Conservation (phyloP, 371 early-diverging fungal genomes). For the Massospora cicadina region DNA sequence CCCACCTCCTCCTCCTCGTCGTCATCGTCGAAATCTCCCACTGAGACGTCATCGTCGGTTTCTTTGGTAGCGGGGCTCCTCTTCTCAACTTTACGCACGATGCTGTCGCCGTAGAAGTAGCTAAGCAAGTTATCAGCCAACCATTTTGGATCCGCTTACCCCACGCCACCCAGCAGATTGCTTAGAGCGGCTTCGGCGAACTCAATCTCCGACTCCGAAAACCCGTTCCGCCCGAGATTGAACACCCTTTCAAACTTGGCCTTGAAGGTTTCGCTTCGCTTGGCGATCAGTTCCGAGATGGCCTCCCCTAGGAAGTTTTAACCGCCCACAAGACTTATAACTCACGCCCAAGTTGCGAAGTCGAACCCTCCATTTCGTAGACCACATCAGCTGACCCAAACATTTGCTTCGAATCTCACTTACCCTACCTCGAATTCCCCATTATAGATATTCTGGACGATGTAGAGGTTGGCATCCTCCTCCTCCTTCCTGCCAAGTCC, state of each 20-base stretch:
- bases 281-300: background rate
- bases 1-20: slow-evolving; percentile 30
- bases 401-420: background rate
- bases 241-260: slow-evolving; percentile 57
- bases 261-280: slow-evolving; percentile 28
- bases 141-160: slow-evolving; percentile 25
- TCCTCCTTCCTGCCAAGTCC: slow-evolving; percentile 19
- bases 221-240: slow-evolving; percentile 43
- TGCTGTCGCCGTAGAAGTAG: slow-evolving; percentile 34
- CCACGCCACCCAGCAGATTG: slow-evolving; percentile 82
- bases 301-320: background rate
- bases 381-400: background rate
- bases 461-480: slow-evolving; percentile 27
- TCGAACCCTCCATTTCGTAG: background rate
- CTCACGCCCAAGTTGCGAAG: background rate
- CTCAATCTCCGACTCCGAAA: slow-evolving; percentile 28
- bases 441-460: slow-evolving; percentile 34
- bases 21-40: slow-evolving; percentile 22
- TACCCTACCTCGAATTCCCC: slow-evolving; percentile 33
- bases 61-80: background rate
- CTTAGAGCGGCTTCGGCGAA: slow-evolving; percentile 61
- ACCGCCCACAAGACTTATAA: background rate
- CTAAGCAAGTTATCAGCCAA: slow-evolving; percentile 12
- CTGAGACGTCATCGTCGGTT: slow-evolving; percentile 18
- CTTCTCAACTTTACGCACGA: slow-evolving; percentile 16